Evolutionary conservation across 2,329 filamentous ascomycete genomes (phyloP).

Genomic region (Aotearoamyces nothofagi): DNA sequence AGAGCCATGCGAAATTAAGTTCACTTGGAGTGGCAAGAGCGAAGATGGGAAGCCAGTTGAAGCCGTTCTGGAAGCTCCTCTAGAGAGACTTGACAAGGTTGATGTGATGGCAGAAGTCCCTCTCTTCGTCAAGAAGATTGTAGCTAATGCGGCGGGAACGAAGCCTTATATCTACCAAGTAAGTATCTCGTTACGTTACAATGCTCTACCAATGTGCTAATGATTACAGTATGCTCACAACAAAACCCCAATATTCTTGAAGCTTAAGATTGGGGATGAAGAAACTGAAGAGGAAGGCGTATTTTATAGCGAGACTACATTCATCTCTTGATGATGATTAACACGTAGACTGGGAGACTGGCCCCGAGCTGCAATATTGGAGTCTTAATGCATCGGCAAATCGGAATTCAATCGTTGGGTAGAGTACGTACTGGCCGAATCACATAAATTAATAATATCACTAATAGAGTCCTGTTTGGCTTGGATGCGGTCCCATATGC

Average conservation of each 20-base stretch:
- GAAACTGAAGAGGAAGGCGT: conserved; percentile 64
- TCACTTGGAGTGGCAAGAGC: conserved; percentile 62
- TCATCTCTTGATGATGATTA: conserved; percentile 58
- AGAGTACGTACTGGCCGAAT: too few species aligned
- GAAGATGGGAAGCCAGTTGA: conserved; percentile 61
- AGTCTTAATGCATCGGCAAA: too few species aligned
- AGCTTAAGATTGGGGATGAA: conserved; percentile 72
- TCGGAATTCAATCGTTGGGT: too few species aligned
- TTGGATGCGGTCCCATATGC: too few species aligned
- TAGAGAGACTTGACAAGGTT: conserved; percentile 63
- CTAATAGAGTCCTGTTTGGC: too few species aligned
- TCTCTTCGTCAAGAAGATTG: conserved; percentile 87
- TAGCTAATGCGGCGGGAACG: conserved; percentile 74
- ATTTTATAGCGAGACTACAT: conserved; percentile 86
- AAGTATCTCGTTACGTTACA: conserved; percentile 14
- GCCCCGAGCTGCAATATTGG: too few species aligned
- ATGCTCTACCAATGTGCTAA: conserved; percentile 10
- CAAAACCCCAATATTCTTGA: conserved; percentile 50
- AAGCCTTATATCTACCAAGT: conserved; percentile 98
- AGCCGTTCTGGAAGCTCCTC: conserved; percentile 51
- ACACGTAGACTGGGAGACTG: too few species aligned
- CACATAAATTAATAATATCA: too few species aligned
- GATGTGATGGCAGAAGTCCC: conserved; percentile 97
- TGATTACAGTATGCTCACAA: conserved; percentile 49
- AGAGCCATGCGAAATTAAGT: conserved; percentile 63